Evolutionary conservation across 768 basidiomycete species (phyloP), one percentile per base, ranked within the genome.

Genomic region (Suillus fuscotomentosus): DNA sequence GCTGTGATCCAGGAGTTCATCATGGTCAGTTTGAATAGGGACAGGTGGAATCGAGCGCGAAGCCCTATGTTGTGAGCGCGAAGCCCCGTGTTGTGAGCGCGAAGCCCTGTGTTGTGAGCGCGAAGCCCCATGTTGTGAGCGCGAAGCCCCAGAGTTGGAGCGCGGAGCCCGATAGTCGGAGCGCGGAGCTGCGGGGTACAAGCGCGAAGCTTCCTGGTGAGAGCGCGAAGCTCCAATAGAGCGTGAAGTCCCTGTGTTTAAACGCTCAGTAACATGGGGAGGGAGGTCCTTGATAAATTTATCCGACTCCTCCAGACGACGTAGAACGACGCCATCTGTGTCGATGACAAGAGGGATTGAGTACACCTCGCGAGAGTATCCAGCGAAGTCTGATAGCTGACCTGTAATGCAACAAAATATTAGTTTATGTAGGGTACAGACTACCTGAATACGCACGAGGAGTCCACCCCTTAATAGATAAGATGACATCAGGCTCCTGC

Each of bases 211-310:
- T 51, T 51, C 50, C 24, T 51, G 50, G 24, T 51, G 50, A 51
- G 50, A 51, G 50, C 27, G 6, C 50, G 3, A 51, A 31, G 50
- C 27, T 51, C 50, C 50, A 3, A 15, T 31, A 51, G 50, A 15
- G 50, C 7, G 15, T 17, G 27, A 51, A 51, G 50, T 9, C 27
- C 24, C 24, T 15, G 50, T 51, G 24, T 51, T 9, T 9, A 27
- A 51, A 9, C 8, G 15, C 27, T 51, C 50, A 51, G 51, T 10
- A 53, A 53, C 17, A 6, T 53, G 51, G 3, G 51, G 31, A 53
- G 31, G 51, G 51, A 53, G 51, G 17, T 53, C 51, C 51, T 53
- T 53, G 5, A 53, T 53, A 34, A 53, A 53, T 53, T 53, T 53
- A 9, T 53, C 51, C 2, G 51, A 53, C 2, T 53, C 51, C 11